A percentile compares a stretch with the other conserved stretches of the same genome.
Evolutionary conservation across 768 basidiomycete species (phyloP).

Genomic region (Mycena albidolilacea): DNA sequence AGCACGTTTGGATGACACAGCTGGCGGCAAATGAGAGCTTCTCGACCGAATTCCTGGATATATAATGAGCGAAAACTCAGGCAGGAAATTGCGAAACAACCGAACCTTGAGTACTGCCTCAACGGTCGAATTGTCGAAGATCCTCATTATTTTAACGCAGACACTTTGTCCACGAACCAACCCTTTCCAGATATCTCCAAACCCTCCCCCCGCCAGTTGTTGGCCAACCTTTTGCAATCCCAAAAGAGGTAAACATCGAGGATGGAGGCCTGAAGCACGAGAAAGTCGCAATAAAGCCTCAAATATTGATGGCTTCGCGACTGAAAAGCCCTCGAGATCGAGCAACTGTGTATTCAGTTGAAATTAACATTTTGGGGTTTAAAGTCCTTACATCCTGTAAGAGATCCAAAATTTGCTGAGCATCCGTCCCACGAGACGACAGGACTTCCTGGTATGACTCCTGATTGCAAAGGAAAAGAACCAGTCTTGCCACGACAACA

Average conservation of each 20-base stretch:
- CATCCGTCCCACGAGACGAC: constrained; percentile 4
- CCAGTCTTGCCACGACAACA: neutral
- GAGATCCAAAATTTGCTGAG: constrained; percentile 30
- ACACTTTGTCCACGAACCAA: neutral
- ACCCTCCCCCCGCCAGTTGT: neutral
- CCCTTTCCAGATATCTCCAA: no score
- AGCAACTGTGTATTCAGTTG: neutral
- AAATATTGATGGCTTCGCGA: no score
- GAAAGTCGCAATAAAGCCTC: no score
- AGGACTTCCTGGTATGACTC: constrained; percentile 16
- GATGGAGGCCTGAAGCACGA: no score
- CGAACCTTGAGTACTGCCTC: constrained; percentile 16
- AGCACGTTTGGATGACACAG: constrained; percentile 42
- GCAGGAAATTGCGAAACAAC: neutral
- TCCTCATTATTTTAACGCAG: constrained; percentile 36
- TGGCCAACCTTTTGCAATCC: no score
- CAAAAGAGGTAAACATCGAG: no score
- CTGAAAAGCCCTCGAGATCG: no score
- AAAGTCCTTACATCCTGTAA: constrained; percentile 23
- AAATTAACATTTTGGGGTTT: neutral
- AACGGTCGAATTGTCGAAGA: constrained; percentile 18
- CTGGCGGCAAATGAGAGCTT: constrained; percentile 41
- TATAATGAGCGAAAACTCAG: neutral
- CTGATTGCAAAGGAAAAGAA: constrained; percentile 8
- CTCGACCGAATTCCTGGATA: constrained; percentile 30